Base-by-base conservation (phyloP, 2,329 filamentous ascomycete species). In the Verticillium isaacii region DNA sequence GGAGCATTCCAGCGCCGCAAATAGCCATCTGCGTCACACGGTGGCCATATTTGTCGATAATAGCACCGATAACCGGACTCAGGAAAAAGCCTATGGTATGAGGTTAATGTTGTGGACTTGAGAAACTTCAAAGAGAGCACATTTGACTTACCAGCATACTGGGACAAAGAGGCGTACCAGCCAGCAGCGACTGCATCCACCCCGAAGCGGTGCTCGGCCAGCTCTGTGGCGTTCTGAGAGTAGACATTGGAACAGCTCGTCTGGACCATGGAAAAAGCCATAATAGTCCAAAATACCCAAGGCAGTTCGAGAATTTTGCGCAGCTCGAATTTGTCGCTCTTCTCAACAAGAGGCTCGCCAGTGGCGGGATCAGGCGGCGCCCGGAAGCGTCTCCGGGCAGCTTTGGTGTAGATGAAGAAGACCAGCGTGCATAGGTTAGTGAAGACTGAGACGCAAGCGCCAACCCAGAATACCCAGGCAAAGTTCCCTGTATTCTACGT, bases 381-480 rank as follows among this genome's bases (percentile, higher is more conserved):
- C 1, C 70, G 66, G 60, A 80, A 87, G 23, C 74, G 75, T 23
- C 74, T 75, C 32, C 80, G 77, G 55, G 78, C 80, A 71, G 79
- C 82, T 8, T 76, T 75, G 0, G 78, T 85, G 67, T 87, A 87
- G 66, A 78, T 77, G 73, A 78, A 86, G 70, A 87, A 87, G 11
- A 75, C 70, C 0, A 78, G 60, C 0, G 84, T 86, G 1, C 78
- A 76, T 0, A 79, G 67, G 60, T 88, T 87, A 11, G 85, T 87
- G 62, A 88, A 87, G 1, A 88, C 61, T 62, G 87, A 86, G 81
- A 87, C 86, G 66, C 85, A 83, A 0, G 87, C 84, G 0, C 81
- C 78, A 11, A 80, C 81, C 85, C 85, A 87, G 67, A 82, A 87
- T 0, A 83, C 82, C 83, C 84, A 87, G 61, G 80, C 80, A 57